Evolutionary conservation across 2,329 filamentous ascomycete genomes (phyloP).

Genomic region (Cercospora beticola): DNA sequence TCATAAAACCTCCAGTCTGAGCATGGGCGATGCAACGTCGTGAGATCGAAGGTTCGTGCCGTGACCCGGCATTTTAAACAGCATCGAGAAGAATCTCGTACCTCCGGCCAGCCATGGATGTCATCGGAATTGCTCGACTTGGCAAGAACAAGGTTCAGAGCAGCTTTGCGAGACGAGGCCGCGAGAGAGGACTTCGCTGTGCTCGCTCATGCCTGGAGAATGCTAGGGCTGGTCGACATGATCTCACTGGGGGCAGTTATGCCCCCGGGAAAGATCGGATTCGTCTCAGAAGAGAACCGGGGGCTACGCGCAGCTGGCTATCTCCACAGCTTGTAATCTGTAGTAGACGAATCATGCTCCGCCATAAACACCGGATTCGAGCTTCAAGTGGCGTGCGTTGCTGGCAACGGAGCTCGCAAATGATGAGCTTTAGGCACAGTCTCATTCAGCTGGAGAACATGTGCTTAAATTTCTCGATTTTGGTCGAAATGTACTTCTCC

Average conservation of each 20-base stretch:
- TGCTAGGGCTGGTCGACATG: not conserved
- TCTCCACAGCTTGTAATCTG: not conserved
- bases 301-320: not conserved
- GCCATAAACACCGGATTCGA: not conserved
- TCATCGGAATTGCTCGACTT: not conserved
- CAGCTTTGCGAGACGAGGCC: not conserved
- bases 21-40: not conserved
- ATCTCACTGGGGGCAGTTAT: not conserved
- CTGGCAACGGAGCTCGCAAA: not conserved
- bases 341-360: not conserved
- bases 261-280: not conserved
- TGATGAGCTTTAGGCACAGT: not conserved
- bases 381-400: not conserved
- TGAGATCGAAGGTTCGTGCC: not conserved
- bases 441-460: slow-evolving; percentile 40
- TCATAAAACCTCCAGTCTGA: not conserved
- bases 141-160: not conserved
- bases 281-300: not conserved
- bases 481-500: slow-evolving; percentile 90
- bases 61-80: not conserved
- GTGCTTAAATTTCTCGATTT: slow-evolving; percentile 61
- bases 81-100: not conserved
- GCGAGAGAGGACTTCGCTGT: not conserved
- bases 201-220: not conserved
- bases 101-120: not conserved